Percentiles rank a stretch among this genome's conserved stretches.
These are phyloP conservation scores for Prunella vulgaris DNA, from an alignment of 257 asterid species.

Conservation along the genomic window DNA sequence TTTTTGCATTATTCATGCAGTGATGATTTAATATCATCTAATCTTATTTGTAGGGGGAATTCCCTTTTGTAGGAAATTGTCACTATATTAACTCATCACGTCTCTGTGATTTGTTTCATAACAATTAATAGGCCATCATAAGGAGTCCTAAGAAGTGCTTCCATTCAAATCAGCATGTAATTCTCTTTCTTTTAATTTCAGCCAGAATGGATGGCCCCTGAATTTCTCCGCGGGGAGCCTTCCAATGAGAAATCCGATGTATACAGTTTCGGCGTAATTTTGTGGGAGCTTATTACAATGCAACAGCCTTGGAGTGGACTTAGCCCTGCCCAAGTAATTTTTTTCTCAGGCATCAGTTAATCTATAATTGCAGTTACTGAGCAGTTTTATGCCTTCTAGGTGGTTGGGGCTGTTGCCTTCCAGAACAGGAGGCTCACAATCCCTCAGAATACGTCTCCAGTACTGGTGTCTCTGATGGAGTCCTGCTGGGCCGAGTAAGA, in stretches of 20 bases:
- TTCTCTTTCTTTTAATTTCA: conserved; percentile 47
- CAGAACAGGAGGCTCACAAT: conserved; percentile 81
- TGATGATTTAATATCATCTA: background rate
- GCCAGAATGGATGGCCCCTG: conserved; percentile 99
- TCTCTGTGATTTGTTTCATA: background rate
- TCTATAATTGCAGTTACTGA: background rate
- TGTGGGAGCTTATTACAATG: conserved; percentile 94
- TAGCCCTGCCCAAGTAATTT: conserved; percentile 82
- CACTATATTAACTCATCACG: background rate
- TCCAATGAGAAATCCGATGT: conserved; percentile 95
- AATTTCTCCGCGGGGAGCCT: conserved; percentile 97
- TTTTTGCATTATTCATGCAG: background rate
- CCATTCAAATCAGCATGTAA: conserved; percentile 26
- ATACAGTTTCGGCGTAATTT: conserved; percentile 82
- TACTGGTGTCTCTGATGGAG: conserved; percentile 74
- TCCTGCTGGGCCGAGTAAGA: conserved; percentile 97
- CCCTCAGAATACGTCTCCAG: conserved; percentile 67
- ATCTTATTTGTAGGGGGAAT: background rate
- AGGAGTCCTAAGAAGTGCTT: background rate
- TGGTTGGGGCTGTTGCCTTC: conserved; percentile 97
- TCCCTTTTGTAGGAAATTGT: background rate
- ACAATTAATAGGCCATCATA: background rate
- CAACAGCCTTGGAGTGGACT: conserved; percentile 97
- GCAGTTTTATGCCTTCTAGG: conserved; percentile 35
- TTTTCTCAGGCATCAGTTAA: background rate